Evolutionary conservation across 2,329 filamentous ascomycete species (phyloP).

Genomic region (Clonostachys rhizophaga): DNA sequence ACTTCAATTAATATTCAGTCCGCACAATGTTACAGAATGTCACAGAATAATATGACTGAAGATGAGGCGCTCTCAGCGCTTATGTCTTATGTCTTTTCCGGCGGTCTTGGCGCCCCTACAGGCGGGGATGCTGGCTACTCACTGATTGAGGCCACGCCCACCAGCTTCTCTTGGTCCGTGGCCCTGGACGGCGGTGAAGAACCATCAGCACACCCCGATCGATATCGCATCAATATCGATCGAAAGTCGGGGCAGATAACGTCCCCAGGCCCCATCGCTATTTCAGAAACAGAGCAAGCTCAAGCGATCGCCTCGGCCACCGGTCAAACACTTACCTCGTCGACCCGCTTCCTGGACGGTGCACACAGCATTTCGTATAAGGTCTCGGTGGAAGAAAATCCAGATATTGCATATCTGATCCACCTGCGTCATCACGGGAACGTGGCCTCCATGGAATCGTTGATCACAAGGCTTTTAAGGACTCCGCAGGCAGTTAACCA

Average conservation of each 20-base stretch:
- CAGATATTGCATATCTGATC: conserved; percentile 4
- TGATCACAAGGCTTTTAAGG: conserved; percentile 1
- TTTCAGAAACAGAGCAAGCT: not conserved
- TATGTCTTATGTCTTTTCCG: too few species aligned
- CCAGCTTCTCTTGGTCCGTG: too few species aligned
- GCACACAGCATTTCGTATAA: not conserved
- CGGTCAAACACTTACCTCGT: not conserved
- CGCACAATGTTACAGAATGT: too few species aligned
- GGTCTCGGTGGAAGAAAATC: not conserved
- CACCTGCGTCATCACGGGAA: conserved; percentile 9
- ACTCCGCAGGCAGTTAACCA: not conserved
- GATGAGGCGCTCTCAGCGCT: too few species aligned
- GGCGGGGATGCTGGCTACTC: too few species aligned
- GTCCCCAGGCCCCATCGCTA: not conserved
- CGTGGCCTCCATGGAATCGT: conserved; percentile 9
- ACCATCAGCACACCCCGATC: not conserved
- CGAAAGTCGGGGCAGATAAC: not conserved
- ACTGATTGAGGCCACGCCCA: too few species aligned
- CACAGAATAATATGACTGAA: too few species aligned
- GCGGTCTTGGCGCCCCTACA: too few species aligned
- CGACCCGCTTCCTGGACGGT: not conserved
- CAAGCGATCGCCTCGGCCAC: not conserved
- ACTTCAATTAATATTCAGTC: too few species aligned
- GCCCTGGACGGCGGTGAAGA: not conserved
- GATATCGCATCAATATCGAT: not conserved